Evolutionary conservation across 768 basidiomycete species (phyloP), one percentile per base, ranked within the genome.

Genomic region (Calocybe indica): DNA sequence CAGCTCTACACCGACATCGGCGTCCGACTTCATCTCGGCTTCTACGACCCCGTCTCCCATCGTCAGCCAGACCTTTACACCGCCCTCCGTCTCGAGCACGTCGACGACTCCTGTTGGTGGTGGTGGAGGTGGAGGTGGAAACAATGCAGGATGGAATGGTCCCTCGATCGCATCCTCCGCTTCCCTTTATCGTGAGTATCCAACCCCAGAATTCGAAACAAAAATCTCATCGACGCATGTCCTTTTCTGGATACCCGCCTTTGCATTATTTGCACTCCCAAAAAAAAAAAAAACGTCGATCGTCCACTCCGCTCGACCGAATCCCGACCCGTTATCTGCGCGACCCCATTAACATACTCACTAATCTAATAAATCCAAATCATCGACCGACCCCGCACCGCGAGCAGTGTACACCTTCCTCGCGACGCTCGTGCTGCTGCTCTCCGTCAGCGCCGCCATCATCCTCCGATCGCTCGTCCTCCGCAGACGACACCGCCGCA

Each of bases 401-500:
- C 5, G 31, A 37, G 32, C 56, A 74, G 72, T 74, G 15, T 74
- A 74, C 55, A 74, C 75, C 5, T 75, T 78, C 51, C 70, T 78
- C 42, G 83, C 84, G 2, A 85, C 85, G 2, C 75, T 86, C 43
- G 74, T 85, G 50, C 76, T 85, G 14, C 75, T 87, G 13, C 73
- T 86, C 15, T 69, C 72, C 36, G 78, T 87, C n/a, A 83, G 82
- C 7, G 76, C 76, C 2, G 81, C 81, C 9, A 83, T 86, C 58
- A 75, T 86, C 50, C 53, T 77, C 40, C 80, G 85, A 33, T 84
- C 82, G 14, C 72, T 84, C 49, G 51, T 85, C 36, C 69, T 85
- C n/a, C 74, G 85, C 2, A 65, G 82, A 10, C 74, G 85, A 3
- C 79, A 82, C 48, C 73, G 78, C 12, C 72, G 70, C 5, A 59